Evolutionary conservation across 805 yeast species (phyloP).

Genomic region (Novakomyces olei): DNA sequence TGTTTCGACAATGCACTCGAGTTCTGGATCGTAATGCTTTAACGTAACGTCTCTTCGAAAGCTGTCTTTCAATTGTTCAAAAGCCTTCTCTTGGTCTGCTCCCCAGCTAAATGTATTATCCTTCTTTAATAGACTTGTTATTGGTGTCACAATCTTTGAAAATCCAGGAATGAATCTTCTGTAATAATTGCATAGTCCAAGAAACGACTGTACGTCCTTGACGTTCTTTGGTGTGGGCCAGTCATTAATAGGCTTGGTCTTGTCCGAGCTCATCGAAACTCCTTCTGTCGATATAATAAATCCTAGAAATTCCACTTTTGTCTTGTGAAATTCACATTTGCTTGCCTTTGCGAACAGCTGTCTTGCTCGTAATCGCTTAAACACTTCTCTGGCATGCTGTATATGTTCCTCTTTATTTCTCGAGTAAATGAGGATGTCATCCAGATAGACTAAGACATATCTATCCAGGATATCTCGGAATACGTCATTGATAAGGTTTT

Average conservation of each 20-base stretch:
- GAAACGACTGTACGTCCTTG: constrained; percentile 4
- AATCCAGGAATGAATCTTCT: constrained; percentile 3
- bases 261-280: constrained; percentile 2
- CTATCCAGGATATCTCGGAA: constrained; percentile 5
- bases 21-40: background rate
- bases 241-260: constrained; percentile 2
- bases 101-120: constrained; percentile 1
- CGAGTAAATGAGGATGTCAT: constrained; percentile 9
- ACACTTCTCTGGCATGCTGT: background rate
- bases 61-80: background rate
- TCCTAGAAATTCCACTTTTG: constrained; percentile 6
- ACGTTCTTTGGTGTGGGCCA: constrained; percentile 7
- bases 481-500: constrained; percentile 5
- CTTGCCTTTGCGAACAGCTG: constrained; percentile 6
- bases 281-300: constrained; percentile 4
- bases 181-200: constrained; percentile 5
- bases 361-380: constrained; percentile 2
- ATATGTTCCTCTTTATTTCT: constrained; percentile 3
- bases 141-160: constrained; percentile 4
- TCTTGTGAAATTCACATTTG: constrained; percentile 7
- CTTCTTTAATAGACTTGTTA: background rate
- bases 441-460: constrained; percentile 9
- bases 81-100: no score
- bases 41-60: background rate
- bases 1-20: constrained; percentile 6